Percentiles rank a stretch among this genome's conserved stretches.
These are phyloP conservation scores for Cyanidioschyzon merolae DNA, from an alignment of 23 red algal species.

Conservation along the genomic window DNA sequence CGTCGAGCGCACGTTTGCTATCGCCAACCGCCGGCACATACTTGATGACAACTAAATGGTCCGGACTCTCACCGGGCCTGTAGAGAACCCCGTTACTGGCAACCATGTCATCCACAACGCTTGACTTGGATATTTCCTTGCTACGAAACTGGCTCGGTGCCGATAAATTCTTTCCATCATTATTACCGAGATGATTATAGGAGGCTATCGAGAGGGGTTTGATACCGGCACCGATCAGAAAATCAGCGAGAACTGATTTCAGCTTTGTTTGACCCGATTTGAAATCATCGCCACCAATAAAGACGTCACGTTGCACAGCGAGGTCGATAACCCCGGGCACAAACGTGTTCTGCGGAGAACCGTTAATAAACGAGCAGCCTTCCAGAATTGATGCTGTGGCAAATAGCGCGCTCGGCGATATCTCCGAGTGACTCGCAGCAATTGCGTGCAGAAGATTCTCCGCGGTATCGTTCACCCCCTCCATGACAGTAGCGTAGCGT, in stretches of 20 bases:
- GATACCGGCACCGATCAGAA: constrained; percentile 78
- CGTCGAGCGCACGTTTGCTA: constrained; percentile 90
- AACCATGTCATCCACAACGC: constrained; percentile 97
- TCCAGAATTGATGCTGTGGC: constrained; percentile 91
- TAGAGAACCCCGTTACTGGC: constrained; percentile 77
- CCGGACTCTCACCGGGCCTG: constrained; percentile 64
- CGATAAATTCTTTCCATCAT: constrained; percentile 95
- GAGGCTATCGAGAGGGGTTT: constrained; percentile 82
- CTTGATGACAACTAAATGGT: constrained; percentile 99
- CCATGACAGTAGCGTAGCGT: constrained; percentile 61
- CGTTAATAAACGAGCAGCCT: constrained; percentile 89
- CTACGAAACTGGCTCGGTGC: constrained; percentile 81
- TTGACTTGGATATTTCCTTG: constrained; percentile 92
- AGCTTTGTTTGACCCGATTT: constrained; percentile 99
- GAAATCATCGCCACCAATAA: constrained; percentile 97
- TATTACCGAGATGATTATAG: constrained; percentile 98
- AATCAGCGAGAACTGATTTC: constrained; percentile 88
- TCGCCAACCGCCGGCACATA: constrained; percentile 92
- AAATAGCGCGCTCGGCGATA: constrained; percentile 90
- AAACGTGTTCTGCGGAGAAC: constrained; percentile 97
- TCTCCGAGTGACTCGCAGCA: constrained; percentile 41
- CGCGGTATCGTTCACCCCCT: constrained; percentile 83
- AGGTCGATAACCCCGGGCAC: constrained; percentile 83
- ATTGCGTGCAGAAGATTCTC: constrained; percentile 71
- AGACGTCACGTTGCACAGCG: constrained; percentile 56